Percentiles rank a stretch among this genome's conserved stretches.
phyloP scores from a whole-genome alignment of 257 asterid genomes.

The Fraxinus pennsylvanica region DNA sequence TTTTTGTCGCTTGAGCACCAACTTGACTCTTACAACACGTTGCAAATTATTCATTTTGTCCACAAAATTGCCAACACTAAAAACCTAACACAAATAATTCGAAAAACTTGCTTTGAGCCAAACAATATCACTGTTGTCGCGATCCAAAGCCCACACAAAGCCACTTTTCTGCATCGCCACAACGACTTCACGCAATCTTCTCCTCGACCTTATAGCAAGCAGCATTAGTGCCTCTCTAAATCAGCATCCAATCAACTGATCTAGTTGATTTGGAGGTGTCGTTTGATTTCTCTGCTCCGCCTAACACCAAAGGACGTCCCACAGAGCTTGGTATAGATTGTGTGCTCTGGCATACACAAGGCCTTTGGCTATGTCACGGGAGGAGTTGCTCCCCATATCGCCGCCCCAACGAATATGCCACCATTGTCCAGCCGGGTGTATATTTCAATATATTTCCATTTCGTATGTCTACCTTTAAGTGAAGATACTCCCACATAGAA shows the following conservation, averaged over 20 bases:
- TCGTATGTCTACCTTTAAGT: slow-evolving; percentile 48
- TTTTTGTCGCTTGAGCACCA: too few relatives aligned
- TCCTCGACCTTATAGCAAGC: slow-evolving; percentile 30
- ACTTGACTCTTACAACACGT: too few relatives aligned
- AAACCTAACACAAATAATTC: too few relatives aligned
- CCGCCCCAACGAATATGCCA: slow-evolving; percentile 58
- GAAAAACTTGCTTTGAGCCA: slow-evolving; percentile 27
- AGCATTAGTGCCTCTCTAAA: slow-evolving; percentile 84
- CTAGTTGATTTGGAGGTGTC: slow-evolving; percentile 34
- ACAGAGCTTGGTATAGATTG: slow-evolving; percentile 63
- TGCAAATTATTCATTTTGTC: too few relatives aligned
- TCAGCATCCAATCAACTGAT: slow-evolving; percentile 54
- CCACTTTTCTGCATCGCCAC: background rate
- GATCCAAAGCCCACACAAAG: slow-evolving; percentile 57
- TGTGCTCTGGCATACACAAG: slow-evolving; percentile 62
- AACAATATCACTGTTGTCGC: slow-evolving; percentile 43
- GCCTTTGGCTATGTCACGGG: slow-evolving; percentile 47
- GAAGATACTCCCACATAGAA: slow-evolving; percentile 69
- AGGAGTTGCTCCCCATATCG: slow-evolving; percentile 85
- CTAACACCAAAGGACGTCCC: slow-evolving; percentile 53
- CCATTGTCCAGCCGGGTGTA: slow-evolving; percentile 68
- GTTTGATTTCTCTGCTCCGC: slow-evolving; percentile 49
- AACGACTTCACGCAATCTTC: slow-evolving; percentile 52
- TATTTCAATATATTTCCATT: slow-evolving; percentile 61
- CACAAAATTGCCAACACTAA: too few relatives aligned